Evolutionary conservation across 192 early-diverging fungal genomes (phyloP), one percentile per base, ranked within the genome.

Genomic region (Chytriomyces confervae): DNA sequence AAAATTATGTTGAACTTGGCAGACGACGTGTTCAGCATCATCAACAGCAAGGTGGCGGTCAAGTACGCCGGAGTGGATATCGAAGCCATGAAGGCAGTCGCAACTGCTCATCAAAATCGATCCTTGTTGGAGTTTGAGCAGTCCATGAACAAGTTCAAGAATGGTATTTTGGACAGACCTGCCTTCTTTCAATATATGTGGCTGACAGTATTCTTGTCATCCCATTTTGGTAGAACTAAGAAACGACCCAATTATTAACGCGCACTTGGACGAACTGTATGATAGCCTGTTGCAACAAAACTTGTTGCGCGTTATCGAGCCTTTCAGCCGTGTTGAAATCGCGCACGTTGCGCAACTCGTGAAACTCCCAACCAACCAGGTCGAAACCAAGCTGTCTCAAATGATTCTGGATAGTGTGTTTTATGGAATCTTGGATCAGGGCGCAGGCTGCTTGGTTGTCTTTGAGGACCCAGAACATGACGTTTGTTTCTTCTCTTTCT

Each of bases 391-490:
- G 89, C 89, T 99, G 49, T 98, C 96, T 69, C 96, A 98, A 80
- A 98, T 99, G 98, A 99, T 99, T 77, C 88, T 99, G 78, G 98
- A 99, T 86, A 94, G 97, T 83, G 94, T 94, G 0, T 93, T 99
- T 80, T 83, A 89, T 75, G 98, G 97, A 49, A 95, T 99, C 75
- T 86, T 99, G 64, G 98, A 99, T 80, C 98, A 99, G 87, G 97
- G 96, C 48, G 95, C 93, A 23, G 97, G 97, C 36, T 96, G 94
- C 72, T 81, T 99, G 80, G 92, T 96, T 66, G 91, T 99, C 4
- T 98, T 97, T 89, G 96, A 98, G 45, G 95, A 96, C 61, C 86
- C 89, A 47, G 89, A 88, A 76, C 87, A 88, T 69, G 96, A 98
- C 84, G 92, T 93, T 81, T 85, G 89, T 87, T 5, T 47, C 4